phyloP scores from a whole-genome alignment of 768 basidiomycete species.

The Termitomyces sp. region DNA sequence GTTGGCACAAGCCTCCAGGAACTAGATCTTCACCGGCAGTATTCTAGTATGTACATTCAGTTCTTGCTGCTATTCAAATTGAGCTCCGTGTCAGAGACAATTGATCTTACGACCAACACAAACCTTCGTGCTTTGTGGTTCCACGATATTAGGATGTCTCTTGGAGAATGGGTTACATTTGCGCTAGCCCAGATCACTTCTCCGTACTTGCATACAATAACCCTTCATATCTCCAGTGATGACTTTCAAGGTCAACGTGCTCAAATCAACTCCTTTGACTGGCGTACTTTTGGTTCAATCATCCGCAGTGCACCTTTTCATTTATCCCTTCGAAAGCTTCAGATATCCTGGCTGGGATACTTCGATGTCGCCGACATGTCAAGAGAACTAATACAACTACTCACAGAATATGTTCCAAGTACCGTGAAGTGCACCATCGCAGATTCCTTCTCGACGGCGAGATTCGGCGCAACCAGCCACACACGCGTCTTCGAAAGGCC shows the following conservation, averaged over 20 bases:
- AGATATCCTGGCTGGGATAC: constrained; percentile 6
- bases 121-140: constrained; percentile 15
- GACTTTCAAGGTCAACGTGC: not conserved
- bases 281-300: constrained; percentile 8
- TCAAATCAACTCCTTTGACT: constrained; percentile 3
- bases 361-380: constrained; percentile 3
- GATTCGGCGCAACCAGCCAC: constrained; percentile 10
- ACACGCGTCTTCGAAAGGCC: constrained; percentile 9
- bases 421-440: not conserved
- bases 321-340: not conserved
- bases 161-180: constrained; percentile 4
- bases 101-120: constrained; percentile 6
- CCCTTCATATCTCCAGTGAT: constrained; percentile 5
- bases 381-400: not conserved
- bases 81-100: not conserved
- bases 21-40: constrained; percentile 4
- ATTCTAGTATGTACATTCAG: not conserved
- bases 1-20: constrained; percentile 11
- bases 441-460: not conserved
- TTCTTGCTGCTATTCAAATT: not conserved
- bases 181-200: constrained; percentile 7
- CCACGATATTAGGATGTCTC: constrained; percentile 3
- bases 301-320: constrained; percentile 5
- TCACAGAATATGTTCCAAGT: not conserved
- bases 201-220: constrained; percentile 9